phyloP scores from a whole-genome alignment of 2,329 filamentous ascomycete genomes.

The Colletotrichum sp. region DNA sequence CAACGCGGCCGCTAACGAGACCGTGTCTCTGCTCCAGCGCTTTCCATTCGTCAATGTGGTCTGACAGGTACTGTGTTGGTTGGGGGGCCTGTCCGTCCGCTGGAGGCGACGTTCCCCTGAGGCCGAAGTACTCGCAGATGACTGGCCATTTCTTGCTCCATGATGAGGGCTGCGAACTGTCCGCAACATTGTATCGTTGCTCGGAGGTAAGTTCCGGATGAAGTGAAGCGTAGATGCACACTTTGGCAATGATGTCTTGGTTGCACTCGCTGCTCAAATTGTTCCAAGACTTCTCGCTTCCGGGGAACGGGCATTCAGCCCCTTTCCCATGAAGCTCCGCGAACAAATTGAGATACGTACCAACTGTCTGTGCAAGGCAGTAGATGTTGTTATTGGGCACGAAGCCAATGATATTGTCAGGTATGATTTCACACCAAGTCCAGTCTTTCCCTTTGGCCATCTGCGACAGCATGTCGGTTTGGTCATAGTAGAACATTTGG shows the following conservation, averaged over 20 bases:
- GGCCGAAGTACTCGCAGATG: constrained; percentile 49
- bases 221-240: constrained; percentile 44
- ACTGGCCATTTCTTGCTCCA: constrained; percentile 51
- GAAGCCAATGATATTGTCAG: constrained; percentile 47
- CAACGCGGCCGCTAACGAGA: constrained; percentile 32
- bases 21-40: constrained; percentile 35
- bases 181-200: constrained; percentile 46
- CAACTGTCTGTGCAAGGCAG: constrained; percentile 43
- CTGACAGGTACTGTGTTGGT: constrained; percentile 30
- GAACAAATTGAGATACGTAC: constrained; percentile 40
- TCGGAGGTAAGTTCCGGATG: constrained; percentile 41
- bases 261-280: constrained; percentile 38
- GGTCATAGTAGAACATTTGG: constrained; percentile 52
- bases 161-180: constrained; percentile 36
- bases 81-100: constrained; percentile 17
- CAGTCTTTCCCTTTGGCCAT: constrained; percentile 41
- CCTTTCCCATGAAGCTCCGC: constrained; percentile 38
- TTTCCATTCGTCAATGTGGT: constrained; percentile 36
- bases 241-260: constrained; percentile 42
- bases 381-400: constrained; percentile 48
- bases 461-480: constrained; percentile 42
- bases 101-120: constrained; percentile 41
- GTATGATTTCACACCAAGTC: constrained; percentile 48
- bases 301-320: constrained; percentile 38
- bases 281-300: constrained; percentile 34